Percentiles rank a stretch among this genome's conserved stretches.
These are phyloP conservation scores for Haemoproteus tartakovskyi DNA, from an alignment of 169 alveolate genomes.

Conservation along the genomic window DNA sequence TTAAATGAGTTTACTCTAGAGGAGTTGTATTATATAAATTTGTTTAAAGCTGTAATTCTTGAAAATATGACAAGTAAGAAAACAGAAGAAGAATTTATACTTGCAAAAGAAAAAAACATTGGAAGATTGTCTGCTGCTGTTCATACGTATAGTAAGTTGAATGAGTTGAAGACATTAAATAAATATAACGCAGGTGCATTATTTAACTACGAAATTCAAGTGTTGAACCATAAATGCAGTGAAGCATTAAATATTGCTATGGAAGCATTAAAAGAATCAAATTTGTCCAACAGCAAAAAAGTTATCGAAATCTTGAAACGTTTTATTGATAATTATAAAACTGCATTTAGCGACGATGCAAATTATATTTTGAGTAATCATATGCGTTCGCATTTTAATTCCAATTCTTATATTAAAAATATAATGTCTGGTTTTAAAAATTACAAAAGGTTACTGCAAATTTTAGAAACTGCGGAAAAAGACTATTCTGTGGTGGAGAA, in stretches of 20 bases:
- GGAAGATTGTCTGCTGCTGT: constrained; percentile 69
- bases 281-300: constrained; percentile 71
- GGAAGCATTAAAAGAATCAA: constrained; percentile 67
- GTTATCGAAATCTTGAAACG: constrained; percentile 75
- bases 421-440: constrained; percentile 71
- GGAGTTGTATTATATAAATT: constrained; percentile 68
- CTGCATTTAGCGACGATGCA: constrained; percentile 58
- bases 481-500: constrained; percentile 61
- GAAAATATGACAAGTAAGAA: constrained; percentile 72
- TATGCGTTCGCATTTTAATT: constrained; percentile 65
- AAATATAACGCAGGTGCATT: constrained; percentile 71
- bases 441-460: constrained; percentile 59
- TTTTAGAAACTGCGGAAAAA: constrained; percentile 70
- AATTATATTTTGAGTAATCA: constrained; percentile 65
- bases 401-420: constrained; percentile 70
- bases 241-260: constrained; percentile 70
- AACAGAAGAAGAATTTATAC: constrained; percentile 74
- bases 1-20: constrained; percentile 71
- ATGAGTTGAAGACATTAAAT: constrained; percentile 61
- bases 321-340: constrained; percentile 66
- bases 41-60: constrained; percentile 68
- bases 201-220: constrained; percentile 69
- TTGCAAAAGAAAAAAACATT: constrained; percentile 67
- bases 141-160: constrained; percentile 64
- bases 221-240: constrained; percentile 68